Evolutionary conservation across 2,329 filamentous ascomycete species (phyloP), one percentile per base, ranked within the genome.

Genomic region (Arthrobotrys musiformis): DNA sequence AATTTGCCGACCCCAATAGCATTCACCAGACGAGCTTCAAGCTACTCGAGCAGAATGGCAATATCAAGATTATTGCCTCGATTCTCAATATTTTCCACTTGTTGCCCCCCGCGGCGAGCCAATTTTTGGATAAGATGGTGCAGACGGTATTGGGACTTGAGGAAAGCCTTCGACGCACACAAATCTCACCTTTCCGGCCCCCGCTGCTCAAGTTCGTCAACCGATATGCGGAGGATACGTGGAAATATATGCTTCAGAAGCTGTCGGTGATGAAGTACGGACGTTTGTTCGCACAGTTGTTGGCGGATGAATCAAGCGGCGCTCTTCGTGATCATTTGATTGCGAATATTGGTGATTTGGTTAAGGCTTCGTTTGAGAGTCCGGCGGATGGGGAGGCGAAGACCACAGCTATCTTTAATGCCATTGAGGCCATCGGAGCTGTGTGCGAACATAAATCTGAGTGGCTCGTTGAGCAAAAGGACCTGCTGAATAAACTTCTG

Each of bases 31-130:
- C 95, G 1, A 97, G 94, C 0, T 99, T 99, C 83, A 94, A 91
- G 0, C 90, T 97, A 80, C 93, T 98, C 74, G 96, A 99, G 83
- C 94, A 98, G 82, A 92, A 95, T 80, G 88, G 89, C 13, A 90
- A 93, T 80, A 97, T 99, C 91, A 97, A 95, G 84, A 92, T 98
- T 54, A 93, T 98, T 40, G 92, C 93, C 1, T 93, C 94, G 0
- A 96, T 98, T 66, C 91, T 99, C 83, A 95, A 97, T 82, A 94
- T 99, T 70, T 99, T 99, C 83, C 94, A 98, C 82, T 87, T 99
- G n/a, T 87, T 99, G 3, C 95, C 96, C 0, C 88, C 93, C 0
- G 93, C 93, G 8, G 96, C 96, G 1, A 92, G 94, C 76, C 90
- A 91, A 15, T 99, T 99, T 83, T 93, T 98, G 83, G 93, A 94